These are phyloP conservation scores for Cydonia oblonga DNA, from an alignment of 331 rosid species.

Conservation along the genomic window DNA sequence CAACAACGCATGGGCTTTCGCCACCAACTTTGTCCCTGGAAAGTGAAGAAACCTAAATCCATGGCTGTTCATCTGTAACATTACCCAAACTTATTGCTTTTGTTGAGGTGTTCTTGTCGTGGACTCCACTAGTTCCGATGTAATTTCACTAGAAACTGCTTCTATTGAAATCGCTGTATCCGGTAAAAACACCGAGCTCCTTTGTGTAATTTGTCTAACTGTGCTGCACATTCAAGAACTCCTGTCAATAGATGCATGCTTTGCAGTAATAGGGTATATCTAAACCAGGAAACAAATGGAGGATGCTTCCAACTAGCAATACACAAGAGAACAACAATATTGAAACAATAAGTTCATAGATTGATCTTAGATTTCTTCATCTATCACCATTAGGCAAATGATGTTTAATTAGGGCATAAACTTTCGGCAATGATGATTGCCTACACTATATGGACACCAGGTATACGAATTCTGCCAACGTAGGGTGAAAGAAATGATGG, in stretches of 20 bases:
- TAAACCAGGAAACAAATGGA: neutral
- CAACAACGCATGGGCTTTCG: constrained; percentile 88
- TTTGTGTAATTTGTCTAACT: neutral
- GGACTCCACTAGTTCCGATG: constrained; percentile 18
- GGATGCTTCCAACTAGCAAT: neutral
- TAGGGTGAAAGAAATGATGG: neutral
- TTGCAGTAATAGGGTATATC: neutral
- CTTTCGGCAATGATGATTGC: neutral
- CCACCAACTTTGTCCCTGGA: constrained; percentile 90
- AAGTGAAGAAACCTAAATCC: constrained; percentile 34
- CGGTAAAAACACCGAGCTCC: neutral
- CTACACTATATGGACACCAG: neutral
- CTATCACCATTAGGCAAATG: neutral
- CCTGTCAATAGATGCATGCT: neutral
- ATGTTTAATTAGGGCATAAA: neutral
- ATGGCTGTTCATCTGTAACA: constrained; percentile 4
- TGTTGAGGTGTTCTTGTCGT: constrained; percentile 20
- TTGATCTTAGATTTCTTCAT: neutral
- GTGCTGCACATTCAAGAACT: neutral
- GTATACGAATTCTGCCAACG: neutral
- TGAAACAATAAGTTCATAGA: neutral
- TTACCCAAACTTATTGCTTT: constrained; percentile 12
- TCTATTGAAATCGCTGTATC: constrained; percentile 2
- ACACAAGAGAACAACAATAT: neutral
- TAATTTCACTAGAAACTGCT: constrained; percentile 30